Evolutionary conservation across 495 filamentous ascomycete species (phyloP).

Genomic region (Bryoglossum gracile): DNA sequence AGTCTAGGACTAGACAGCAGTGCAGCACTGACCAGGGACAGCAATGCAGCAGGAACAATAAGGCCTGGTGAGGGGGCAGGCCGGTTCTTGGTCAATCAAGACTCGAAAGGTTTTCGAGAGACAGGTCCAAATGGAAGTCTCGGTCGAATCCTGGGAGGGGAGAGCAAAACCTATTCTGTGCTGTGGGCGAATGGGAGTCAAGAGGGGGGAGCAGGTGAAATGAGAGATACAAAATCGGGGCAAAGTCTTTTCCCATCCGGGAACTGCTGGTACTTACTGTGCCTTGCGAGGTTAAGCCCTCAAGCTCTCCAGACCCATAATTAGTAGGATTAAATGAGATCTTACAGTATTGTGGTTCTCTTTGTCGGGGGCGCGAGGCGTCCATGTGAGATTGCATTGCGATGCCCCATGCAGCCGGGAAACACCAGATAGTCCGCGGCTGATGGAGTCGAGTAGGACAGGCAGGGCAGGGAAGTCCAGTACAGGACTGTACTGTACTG

Average conservation of each 20-base stretch:
- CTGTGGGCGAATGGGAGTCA: conserved; percentile 4
- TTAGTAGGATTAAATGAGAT: background rate
- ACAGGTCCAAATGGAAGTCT: no score
- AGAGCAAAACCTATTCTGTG: conserved; percentile 9
- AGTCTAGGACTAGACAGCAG: no score
- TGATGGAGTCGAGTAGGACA: no score
- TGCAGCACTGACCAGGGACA: no score
- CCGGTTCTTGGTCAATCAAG: no score
- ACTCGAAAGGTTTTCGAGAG: no score
- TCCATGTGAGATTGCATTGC: conserved; percentile 8
- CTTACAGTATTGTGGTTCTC: background rate
- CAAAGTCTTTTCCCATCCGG: background rate
- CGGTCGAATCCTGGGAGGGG: no score
- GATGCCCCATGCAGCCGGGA: conserved; percentile 3
- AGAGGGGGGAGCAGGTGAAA: background rate
- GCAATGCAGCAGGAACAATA: no score
- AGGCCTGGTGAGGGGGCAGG: no score
- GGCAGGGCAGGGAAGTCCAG: no score
- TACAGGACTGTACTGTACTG: no score
- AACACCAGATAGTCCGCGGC: conserved; percentile 2
- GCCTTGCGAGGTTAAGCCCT: no score
- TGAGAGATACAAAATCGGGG: background rate
- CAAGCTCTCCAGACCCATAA: background rate
- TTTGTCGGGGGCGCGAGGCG: background rate
- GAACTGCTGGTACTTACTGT: background rate